These are phyloP conservation scores for Nitzschia palea DNA, from an alignment of 108 stramenopile species.

Conservation along the genomic window DNA sequence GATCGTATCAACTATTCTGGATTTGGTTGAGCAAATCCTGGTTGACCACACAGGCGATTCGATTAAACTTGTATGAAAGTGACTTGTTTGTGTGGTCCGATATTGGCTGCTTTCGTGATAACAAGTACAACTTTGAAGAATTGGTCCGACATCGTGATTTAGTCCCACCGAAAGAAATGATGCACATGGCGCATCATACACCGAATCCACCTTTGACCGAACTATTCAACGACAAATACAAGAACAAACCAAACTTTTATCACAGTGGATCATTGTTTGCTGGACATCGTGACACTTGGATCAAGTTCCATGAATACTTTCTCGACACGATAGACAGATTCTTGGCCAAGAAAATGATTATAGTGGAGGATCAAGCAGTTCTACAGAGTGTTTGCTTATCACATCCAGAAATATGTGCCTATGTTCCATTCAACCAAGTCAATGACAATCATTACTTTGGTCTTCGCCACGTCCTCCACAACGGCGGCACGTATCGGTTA, in stretches of 20 bases:
- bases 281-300: slow-evolving; percentile 43
- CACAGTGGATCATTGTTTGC: slow-evolving; percentile 55
- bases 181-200: slow-evolving; percentile 56
- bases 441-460: slow-evolving; percentile 63
- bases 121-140: slow-evolving; percentile 33
- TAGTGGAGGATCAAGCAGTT: slow-evolving; percentile 63
- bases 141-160: slow-evolving; percentile 40
- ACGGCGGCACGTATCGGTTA: slow-evolving; percentile 27
- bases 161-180: slow-evolving; percentile 38
- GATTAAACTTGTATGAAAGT: slow-evolving; percentile 46
- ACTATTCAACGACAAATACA: slow-evolving; percentile 53
- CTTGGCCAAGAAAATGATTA: slow-evolving; percentile 49
- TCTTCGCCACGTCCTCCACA: slow-evolving; percentile 40
- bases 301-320: slow-evolving; percentile 50
- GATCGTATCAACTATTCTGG: slow-evolving; percentile 65
- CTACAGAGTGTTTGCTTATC: slow-evolving; percentile 46
- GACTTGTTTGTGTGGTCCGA: slow-evolving; percentile 60
- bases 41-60: slow-evolving; percentile 47
- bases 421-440: slow-evolving; percentile 36
- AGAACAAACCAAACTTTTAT: slow-evolving; percentile 41
- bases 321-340: slow-evolving; percentile 41
- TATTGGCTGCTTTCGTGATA: slow-evolving; percentile 61
- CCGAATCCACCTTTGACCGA: slow-evolving; percentile 34
- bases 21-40: slow-evolving; percentile 74
- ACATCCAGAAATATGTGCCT: slow-evolving; percentile 52